phyloP scores from a whole-genome alignment of 495 filamentous ascomycete species.

The Alectoria sarmentosa region DNA sequence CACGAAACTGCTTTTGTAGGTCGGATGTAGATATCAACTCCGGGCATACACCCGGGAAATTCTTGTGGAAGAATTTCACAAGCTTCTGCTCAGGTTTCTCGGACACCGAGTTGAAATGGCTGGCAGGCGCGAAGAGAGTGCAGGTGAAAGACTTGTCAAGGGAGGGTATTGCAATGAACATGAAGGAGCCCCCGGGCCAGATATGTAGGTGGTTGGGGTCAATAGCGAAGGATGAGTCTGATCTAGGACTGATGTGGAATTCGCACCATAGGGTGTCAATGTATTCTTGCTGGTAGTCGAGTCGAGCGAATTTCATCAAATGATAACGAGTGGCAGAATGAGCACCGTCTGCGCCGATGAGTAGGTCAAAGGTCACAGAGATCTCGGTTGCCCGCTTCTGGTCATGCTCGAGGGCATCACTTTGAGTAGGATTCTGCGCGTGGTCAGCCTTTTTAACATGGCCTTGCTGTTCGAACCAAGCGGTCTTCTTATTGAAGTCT shows the following conservation, averaged over 20 bases:
- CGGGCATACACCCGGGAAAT: conserved; percentile 83
- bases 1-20: conserved; percentile 60
- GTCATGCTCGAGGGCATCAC: background rate
- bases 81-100: conserved; percentile 45
- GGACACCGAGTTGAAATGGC: conserved; percentile 50
- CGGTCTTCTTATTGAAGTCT: conserved; percentile 66
- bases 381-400: conserved; percentile 47
- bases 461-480: conserved; percentile 72
- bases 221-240: conserved; percentile 59
- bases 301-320: conserved; percentile 84
- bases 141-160: conserved; percentile 89
- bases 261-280: conserved; percentile 98
- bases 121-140: conserved; percentile 77
- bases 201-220: conserved; percentile 93
- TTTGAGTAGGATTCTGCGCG: conserved; percentile 26
- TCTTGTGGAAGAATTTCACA: conserved; percentile 61
- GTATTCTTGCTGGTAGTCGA: conserved; percentile 91
- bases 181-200: conserved; percentile 85
- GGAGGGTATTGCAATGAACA: conserved; percentile 97
- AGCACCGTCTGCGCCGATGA: conserved; percentile 94
- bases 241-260: conserved; percentile 66
- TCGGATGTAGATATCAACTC: conserved; percentile 64
- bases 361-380: conserved; percentile 76
- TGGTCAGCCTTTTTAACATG: conserved; percentile 29
- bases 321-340: conserved; percentile 86